Base-by-base conservation (phyloP, 371 early-diverging fungal genomes). In the Vairimorpha apis region DNA sequence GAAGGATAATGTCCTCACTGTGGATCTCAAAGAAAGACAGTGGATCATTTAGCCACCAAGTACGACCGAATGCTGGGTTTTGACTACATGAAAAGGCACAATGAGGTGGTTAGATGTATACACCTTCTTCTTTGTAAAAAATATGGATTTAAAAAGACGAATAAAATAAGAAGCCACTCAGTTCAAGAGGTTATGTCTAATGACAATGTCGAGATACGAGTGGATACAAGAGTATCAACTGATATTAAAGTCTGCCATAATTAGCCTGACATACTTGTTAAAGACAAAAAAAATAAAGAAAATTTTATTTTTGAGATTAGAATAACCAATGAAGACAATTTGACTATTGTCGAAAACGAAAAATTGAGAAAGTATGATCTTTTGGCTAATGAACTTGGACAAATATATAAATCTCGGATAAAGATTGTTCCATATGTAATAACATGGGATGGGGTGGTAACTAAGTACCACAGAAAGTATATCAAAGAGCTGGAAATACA, bases 41-140 rank as follows among this genome's bases (percentile, higher is more conserved):
- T 60, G 10, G 62, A 60, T n/a, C 62, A 60, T 41, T 32, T 60
- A 37, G 62, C 62, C 32, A 37, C 62, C 23, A 37, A 60, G 32
- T 60, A 38, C 37, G 38, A 38, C 21, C 18, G 18, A 60, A 60
- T 60, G 62, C 21, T 37, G 8, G 35, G 62, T 30, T 18, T 38
- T 18, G 35, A 60, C 32, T 60, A 38, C 21, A 60, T n/a, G 16
- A 33, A 18, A 38, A 60, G 23, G 21, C 38, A 60, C 62, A 60
- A 60, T 23, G 41, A 60, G 23, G 62, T 60, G 32, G 2, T 60
- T 23, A 60, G 38, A 37, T 60, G 35, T 18, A 25, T 58, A 10
- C 29, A 58, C 32, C 58, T 58, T 12, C 27, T 58, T 10, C 27
- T 58, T 10, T 25, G 12, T 5, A 58, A n/a, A 8, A 58, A 58